Evolutionary conservation across 768 basidiomycete genomes (phyloP).

Genomic region (Tricholoma hemisulphureum): DNA sequence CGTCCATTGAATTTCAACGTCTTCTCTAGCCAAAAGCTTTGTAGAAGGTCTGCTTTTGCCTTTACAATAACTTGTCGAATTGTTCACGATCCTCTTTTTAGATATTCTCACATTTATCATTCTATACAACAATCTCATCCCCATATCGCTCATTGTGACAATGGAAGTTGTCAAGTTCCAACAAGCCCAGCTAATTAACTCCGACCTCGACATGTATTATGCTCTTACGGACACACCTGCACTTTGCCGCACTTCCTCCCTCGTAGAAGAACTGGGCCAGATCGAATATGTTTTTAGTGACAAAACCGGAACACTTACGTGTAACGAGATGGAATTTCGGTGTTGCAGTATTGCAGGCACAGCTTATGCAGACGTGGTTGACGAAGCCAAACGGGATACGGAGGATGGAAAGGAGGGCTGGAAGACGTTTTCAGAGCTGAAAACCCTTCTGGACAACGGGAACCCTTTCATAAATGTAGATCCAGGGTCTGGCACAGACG

Average conservation of each 20-base stretch:
- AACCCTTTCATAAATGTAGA: conserved; percentile 61
- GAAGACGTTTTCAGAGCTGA: conserved; percentile 79
- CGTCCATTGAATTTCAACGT: neutral
- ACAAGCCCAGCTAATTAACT: conserved; percentile 96
- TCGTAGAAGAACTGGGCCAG: conserved; percentile 98
- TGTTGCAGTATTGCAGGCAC: conserved; percentile 87
- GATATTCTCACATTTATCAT: conserved; percentile 99
- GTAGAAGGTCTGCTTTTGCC: conserved; percentile 62
- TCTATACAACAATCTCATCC: conserved; percentile 98
- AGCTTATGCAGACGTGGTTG: conserved; percentile 88
- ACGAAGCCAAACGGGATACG: conserved; percentile 74
- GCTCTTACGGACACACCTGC: conserved; percentile 93
- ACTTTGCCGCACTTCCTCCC: conserved; percentile 93
- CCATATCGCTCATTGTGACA: conserved; percentile 97
- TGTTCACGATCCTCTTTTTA: conserved; percentile 28
- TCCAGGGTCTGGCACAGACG: conserved; percentile 30
- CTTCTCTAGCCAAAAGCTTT: conserved; percentile 62
- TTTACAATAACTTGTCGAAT: conserved; percentile 8
- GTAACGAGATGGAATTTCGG: conserved; percentile 98
- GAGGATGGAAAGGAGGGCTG: conserved; percentile 63
- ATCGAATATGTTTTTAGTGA: conserved; percentile 96
- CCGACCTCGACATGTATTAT: conserved; percentile 98
- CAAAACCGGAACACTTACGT: conserved; percentile 92
- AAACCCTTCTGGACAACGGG: conserved; percentile 46
- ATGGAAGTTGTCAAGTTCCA: conserved; percentile 99